A percentile compares a stretch with the other conserved stretches of the same genome.
Evolutionary conservation across 164 flowering plant genomes (phyloP).

Genomic region (Protea cynaroides): DNA sequence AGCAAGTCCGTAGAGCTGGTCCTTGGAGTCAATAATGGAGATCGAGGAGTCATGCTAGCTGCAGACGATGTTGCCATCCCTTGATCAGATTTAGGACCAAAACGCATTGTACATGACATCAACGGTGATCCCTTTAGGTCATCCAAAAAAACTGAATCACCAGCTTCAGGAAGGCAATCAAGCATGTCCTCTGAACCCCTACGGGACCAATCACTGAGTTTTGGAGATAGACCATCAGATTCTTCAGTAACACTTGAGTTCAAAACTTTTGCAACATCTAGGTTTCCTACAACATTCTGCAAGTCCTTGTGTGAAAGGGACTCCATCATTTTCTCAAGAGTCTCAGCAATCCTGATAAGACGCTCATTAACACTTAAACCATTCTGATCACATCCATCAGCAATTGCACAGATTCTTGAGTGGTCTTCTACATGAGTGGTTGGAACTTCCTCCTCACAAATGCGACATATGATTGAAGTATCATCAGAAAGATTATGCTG

Average conservation of each 20-base stretch:
- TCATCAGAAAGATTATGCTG: slow-evolving; percentile 63
- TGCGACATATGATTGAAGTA: slow-evolving; percentile 87
- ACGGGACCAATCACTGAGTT: slow-evolving; percentile 89
- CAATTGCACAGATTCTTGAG: slow-evolving; percentile 90
- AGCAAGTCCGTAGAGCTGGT: slow-evolving; percentile 79
- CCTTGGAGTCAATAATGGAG: slow-evolving; percentile 87
- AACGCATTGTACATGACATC: slow-evolving; percentile 90
- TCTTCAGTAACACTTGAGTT: slow-evolving; percentile 94
- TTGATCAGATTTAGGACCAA: slow-evolving; percentile 97
- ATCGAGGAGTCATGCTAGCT: slow-evolving; percentile 98
- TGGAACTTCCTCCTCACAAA: slow-evolving; percentile 97
- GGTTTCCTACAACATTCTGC: slow-evolving; percentile 62
- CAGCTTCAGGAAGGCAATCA: slow-evolving; percentile 79
- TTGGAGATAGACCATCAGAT: slow-evolving; percentile 78
- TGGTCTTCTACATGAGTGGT: slow-evolving; percentile 92
- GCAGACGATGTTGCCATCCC: slow-evolving; percentile 98
- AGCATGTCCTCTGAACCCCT: slow-evolving; percentile 99
- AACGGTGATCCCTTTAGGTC: slow-evolving; percentile 82
- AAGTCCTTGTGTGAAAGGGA: slow-evolving; percentile 65
- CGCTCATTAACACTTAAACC: slow-evolving; percentile 92
- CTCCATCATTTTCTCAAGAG: slow-evolving; percentile 89
- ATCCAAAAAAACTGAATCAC: slow-evolving; percentile 62
- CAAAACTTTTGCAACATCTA: slow-evolving; percentile 80
- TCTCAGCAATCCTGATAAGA: slow-evolving; percentile 69
- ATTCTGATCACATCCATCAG: slow-evolving; percentile 95